Conservation (phyloP, 2,329 filamentous ascomycete species). For the Arthrobotrys iridis region DNA sequence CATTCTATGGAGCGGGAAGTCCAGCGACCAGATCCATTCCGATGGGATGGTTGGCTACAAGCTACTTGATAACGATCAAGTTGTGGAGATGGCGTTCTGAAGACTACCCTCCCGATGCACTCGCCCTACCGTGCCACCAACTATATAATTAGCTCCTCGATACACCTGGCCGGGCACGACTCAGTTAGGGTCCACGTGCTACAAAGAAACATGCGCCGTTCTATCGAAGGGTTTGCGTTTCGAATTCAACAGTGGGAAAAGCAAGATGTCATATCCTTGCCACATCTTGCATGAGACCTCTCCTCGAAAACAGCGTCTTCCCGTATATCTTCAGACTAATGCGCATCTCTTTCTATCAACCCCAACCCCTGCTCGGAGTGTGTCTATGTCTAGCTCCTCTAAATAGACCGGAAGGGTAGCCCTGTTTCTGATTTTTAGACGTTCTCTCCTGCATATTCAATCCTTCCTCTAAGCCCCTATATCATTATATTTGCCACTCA, state of each 20-base stretch:
- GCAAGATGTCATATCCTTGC: conserved; percentile 34
- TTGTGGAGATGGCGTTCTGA: neutral
- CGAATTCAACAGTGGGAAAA: conserved; percentile 14
- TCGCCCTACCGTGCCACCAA: conserved; percentile 41
- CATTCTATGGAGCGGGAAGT: neutral
- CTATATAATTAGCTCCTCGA: conserved; percentile 1
- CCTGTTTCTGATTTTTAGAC: conserved; percentile 1
- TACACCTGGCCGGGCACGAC: conserved; percentile 20
- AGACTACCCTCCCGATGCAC: neutral
- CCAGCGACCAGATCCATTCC: neutral
- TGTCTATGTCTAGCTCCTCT: conserved; percentile 21
- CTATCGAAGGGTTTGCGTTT: conserved; percentile 36
- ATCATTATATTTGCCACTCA: neutral
- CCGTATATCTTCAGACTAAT: conserved; percentile 34
- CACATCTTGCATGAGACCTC: conserved; percentile 37
- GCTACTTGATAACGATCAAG: neutral
- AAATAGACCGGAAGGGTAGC: conserved; percentile 41
- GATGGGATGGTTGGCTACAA: neutral
- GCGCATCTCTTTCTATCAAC: conserved; percentile 9
- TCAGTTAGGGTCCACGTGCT: conserved; percentile 49
- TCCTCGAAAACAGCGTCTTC: conserved; percentile 46
- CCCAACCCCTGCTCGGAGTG: conserved; percentile 6
- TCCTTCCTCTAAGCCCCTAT: conserved; percentile 10
- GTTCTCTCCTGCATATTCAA: conserved; percentile 17
- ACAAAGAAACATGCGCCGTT: conserved; percentile 42